phyloP scores from a whole-genome alignment of 305 asterid genomes.

The Withania somnifera region DNA sequence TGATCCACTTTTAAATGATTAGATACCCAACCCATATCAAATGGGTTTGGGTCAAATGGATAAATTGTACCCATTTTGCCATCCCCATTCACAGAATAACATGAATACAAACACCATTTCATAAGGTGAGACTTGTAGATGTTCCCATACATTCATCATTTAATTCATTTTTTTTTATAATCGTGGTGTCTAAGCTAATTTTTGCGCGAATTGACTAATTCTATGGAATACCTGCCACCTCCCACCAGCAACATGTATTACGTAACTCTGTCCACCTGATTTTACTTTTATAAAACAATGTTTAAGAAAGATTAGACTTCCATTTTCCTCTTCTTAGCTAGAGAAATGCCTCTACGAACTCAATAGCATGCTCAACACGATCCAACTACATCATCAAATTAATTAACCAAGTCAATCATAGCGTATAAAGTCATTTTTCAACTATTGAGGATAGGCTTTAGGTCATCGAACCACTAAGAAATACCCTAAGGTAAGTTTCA shows the following conservation, averaged over 20 bases:
- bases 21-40: too few species aligned
- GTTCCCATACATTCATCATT: too few species aligned
- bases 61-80: too few species aligned
- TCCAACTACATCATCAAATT: neutral
- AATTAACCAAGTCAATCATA: neutral
- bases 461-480: neutral
- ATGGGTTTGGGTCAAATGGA: too few species aligned
- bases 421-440: neutral
- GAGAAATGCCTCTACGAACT: neutral
- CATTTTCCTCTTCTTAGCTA: neutral
- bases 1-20: too few species aligned
- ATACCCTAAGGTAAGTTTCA: neutral
- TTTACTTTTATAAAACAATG: neutral
- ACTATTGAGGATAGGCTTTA: neutral
- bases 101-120: neutral
- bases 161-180: too few species aligned
- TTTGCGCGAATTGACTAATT: too few species aligned
- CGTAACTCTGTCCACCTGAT: too few species aligned
- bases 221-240: too few species aligned
- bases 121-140: neutral
- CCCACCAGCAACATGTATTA: too few species aligned
- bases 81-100: too few species aligned
- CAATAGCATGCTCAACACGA: neutral
- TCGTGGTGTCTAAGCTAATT: too few species aligned
- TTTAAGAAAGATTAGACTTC: neutral